Evolutionary conservation across 257 asterid genomes (phyloP).

Genomic region (Echium plantagineum): DNA sequence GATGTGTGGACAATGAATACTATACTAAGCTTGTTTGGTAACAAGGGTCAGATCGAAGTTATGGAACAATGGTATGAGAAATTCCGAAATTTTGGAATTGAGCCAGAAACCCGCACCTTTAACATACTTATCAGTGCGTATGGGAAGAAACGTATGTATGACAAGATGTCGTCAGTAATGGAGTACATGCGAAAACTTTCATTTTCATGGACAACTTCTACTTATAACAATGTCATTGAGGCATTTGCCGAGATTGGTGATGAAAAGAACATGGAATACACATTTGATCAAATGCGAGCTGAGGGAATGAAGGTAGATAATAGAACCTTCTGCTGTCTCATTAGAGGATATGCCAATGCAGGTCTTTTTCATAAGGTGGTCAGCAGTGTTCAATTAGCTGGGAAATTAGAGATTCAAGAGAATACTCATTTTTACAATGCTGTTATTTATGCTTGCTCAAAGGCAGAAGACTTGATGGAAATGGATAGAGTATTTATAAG

Average conservation of each 20-base stretch:
- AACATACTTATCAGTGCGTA: slow-evolving; percentile 87
- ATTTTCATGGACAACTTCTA: slow-evolving; percentile 88
- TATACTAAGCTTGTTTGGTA: slow-evolving; percentile 66
- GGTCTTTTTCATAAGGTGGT: slow-evolving; percentile 79
- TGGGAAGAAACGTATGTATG: slow-evolving; percentile 80
- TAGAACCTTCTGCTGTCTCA: slow-evolving; percentile 76
- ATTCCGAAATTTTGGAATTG: slow-evolving; percentile 68
- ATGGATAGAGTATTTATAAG: slow-evolving; percentile 83
- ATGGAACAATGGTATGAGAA: slow-evolving; percentile 97
- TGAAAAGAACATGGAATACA: slow-evolving; percentile 65
- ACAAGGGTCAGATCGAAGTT: slow-evolving; percentile 66
- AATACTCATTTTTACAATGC: slow-evolving; percentile 69
- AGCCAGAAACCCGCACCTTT: slow-evolving; percentile 80
- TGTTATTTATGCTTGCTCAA: slow-evolving; percentile 69
- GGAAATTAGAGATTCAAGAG: slow-evolving; percentile 77
- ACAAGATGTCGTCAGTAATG: slow-evolving; percentile 93
- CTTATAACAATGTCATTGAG: slow-evolving; percentile 87
- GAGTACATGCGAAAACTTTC: slow-evolving; percentile 91
- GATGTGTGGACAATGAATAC: slow-evolving; percentile 96
- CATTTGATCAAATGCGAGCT: slow-evolving; percentile 79
- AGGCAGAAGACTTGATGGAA: slow-evolving; percentile 80
- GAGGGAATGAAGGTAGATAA: slow-evolving; percentile 81
- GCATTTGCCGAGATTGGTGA: slow-evolving; percentile 82
- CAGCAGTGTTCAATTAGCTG: slow-evolving; percentile 60
- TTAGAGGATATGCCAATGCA: slow-evolving; percentile 78